phyloP scores from a whole-genome alignment of 176 grass and related monocot genomes.

The Canna indica region DNA sequence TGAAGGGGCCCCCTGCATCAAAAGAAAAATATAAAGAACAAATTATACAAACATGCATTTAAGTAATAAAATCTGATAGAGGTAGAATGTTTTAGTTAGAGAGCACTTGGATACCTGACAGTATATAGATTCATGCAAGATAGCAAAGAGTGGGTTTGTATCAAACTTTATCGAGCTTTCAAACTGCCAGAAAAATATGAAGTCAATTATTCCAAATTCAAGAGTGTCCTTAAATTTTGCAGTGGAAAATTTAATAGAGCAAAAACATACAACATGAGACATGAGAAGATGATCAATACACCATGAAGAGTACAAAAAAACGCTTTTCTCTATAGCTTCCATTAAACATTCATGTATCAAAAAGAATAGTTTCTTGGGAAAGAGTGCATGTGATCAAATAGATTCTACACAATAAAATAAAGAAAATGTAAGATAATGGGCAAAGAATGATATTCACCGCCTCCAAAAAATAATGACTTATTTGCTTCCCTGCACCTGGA shows the following conservation, averaged over 20 bases:
- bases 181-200: constrained; percentile 1
- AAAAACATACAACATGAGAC: neutral
- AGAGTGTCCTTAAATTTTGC: neutral
- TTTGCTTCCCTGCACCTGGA: constrained; percentile 50
- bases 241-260: neutral
- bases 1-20: constrained; percentile 58
- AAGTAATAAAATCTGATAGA: neutral
- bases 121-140: constrained; percentile 56
- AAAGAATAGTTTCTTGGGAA: neutral
- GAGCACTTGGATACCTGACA: constrained; percentile 47
- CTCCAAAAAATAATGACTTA: constrained; percentile 91
- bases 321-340: neutral
- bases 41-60: neutral
- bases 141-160: constrained; percentile 10
- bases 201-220: neutral
- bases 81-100: constrained; percentile 6
- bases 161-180: constrained; percentile 5
- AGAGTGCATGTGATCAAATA: neutral
- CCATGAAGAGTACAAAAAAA: neutral
- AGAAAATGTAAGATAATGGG: constrained; percentile 9
- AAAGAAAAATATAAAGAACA: constrained; percentile 9
- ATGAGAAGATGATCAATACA: neutral
- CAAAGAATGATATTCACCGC: constrained; percentile 37
- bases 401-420: constrained; percentile 4
- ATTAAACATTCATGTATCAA: neutral